Conservation (phyloP, 805 yeast species). For the Candida broadrunensis region DNA sequence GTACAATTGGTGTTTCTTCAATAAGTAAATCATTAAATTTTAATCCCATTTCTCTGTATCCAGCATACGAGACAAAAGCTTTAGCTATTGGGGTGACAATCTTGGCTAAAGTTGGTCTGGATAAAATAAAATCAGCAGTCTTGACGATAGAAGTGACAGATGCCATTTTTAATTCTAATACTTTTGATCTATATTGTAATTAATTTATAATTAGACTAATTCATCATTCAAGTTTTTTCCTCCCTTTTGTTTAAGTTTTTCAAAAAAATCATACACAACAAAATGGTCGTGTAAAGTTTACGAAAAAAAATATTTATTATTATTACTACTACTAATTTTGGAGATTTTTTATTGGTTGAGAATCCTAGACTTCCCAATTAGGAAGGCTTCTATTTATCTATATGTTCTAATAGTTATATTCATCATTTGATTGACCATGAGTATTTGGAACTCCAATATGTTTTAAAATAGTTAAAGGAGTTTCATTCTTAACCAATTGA, state of each 20-base stretch:
- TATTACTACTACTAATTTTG: no score
- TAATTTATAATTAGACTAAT: background rate
- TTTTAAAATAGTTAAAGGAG: slow-evolving; percentile 53
- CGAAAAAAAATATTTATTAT: no score
- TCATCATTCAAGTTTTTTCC: background rate
- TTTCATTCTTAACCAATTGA: slow-evolving; percentile 44
- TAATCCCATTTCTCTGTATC: slow-evolving; percentile 94
- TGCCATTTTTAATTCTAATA: no score
- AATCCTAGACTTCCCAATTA: slow-evolving; percentile 19
- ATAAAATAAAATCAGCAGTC: slow-evolving; percentile 74
- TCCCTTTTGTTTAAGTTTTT: no score
- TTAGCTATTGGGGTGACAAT: slow-evolving; percentile 78
- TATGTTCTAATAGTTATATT: slow-evolving; percentile 53
- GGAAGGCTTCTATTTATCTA: slow-evolving; percentile 9
- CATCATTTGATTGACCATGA: slow-evolving; percentile 54
- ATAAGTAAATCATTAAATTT: slow-evolving; percentile 80
- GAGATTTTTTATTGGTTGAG: slow-evolving; percentile 23
- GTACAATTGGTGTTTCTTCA: slow-evolving; percentile 85
- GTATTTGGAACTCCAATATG: slow-evolving; percentile 67
- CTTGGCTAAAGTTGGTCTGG: slow-evolving; percentile 74
- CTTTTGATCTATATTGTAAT: background rate
- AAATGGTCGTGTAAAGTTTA: no score
- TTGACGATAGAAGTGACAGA: slow-evolving; percentile 69
- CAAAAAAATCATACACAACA: background rate
- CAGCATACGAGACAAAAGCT: slow-evolving; percentile 69